Conservation (phyloP, 2,329 filamentous ascomycete genomes). For the Colletotrichum plurivorum region DNA sequence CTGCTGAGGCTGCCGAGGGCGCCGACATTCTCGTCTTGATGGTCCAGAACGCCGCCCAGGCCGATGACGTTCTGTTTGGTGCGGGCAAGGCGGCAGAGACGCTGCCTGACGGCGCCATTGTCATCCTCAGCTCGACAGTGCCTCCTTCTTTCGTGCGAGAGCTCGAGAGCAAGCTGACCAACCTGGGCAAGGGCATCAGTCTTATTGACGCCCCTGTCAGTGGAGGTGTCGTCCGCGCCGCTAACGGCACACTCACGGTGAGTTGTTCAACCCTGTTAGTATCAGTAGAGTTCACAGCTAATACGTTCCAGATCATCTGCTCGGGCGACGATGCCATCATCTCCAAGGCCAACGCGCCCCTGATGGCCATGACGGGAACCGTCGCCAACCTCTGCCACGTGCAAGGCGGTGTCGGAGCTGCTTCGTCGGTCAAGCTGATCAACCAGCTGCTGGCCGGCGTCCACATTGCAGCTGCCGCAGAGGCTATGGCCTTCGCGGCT, state of each 20-base stretch:
- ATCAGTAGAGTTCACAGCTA: conserved; percentile 7
- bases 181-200: conserved; percentile 45
- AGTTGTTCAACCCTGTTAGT: neutral
- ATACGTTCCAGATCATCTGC: conserved; percentile 48
- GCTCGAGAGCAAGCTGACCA: conserved; percentile 42
- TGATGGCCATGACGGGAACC: conserved; percentile 51
- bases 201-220: conserved; percentile 55
- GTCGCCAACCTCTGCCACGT: conserved; percentile 59
- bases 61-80: conserved; percentile 50
- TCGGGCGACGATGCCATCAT: conserved; percentile 47
- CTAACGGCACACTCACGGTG: conserved; percentile 53
- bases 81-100: conserved; percentile 46
- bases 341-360: conserved; percentile 43
- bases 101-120: conserved; percentile 46
- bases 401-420: conserved; percentile 64
- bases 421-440: conserved; percentile 71
- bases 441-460: conserved; percentile 72
- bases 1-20: conserved; percentile 46
- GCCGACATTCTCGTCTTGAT: conserved; percentile 52
- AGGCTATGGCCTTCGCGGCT: conserved; percentile 70
- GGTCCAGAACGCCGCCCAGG: conserved; percentile 53
- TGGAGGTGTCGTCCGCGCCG: conserved; percentile 53
- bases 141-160: conserved; percentile 48
- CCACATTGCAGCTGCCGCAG: conserved; percentile 68
- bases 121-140: conserved; percentile 54